Evolutionary conservation across 352 stramenopile genomes (phyloP).

Genomic region (Phytopythium montanum): DNA sequence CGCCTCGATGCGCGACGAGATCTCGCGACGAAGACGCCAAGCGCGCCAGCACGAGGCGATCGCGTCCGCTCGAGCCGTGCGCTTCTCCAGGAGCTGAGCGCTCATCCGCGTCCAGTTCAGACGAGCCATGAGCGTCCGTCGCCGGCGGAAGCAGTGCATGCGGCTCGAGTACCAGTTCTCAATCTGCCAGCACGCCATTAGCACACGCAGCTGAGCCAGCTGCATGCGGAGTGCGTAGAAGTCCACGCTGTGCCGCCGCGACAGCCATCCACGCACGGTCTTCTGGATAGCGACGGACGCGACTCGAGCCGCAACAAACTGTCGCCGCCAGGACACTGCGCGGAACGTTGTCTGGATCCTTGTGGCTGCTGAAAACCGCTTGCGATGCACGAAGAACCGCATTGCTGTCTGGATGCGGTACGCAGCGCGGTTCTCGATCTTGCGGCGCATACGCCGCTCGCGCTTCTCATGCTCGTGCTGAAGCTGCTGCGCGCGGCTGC

Average conservation of each 20-base stretch:
- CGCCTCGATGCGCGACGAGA: constrained; percentile 21
- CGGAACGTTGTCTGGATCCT: constrained; percentile 27
- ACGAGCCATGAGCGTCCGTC: constrained; percentile 21
- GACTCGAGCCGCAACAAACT: constrained; percentile 22
- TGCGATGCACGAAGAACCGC: constrained; percentile 20
- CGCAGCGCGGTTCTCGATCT: constrained; percentile 26
- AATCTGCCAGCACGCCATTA: constrained; percentile 47
- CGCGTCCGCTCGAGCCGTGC: constrained; percentile 13
- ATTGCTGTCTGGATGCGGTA: constrained; percentile 26
- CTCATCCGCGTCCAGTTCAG: constrained; percentile 30
- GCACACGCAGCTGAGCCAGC: constrained; percentile 28
- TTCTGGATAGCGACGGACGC: constrained; percentile 38
- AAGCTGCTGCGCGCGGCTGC: constrained; percentile 20
- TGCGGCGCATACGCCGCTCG: constrained; percentile 20
- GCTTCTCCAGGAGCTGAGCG: constrained; percentile 25
- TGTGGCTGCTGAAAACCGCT: constrained; percentile 17
- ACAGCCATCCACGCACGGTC: constrained; percentile 32
- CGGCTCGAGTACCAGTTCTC: constrained; percentile 39
- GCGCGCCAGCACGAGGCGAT: constrained; percentile 35
- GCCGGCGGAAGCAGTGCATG: constrained; percentile 19
- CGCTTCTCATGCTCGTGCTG: constrained; percentile 21
- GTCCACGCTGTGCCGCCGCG: constrained; percentile 30
- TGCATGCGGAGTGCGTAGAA: constrained; percentile 40
- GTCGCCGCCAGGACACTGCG: constrained; percentile 15
- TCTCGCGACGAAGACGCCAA: constrained; percentile 16